Base-by-base conservation (phyloP, 805 yeast species). In the Torulaspora franciscae region DNA sequence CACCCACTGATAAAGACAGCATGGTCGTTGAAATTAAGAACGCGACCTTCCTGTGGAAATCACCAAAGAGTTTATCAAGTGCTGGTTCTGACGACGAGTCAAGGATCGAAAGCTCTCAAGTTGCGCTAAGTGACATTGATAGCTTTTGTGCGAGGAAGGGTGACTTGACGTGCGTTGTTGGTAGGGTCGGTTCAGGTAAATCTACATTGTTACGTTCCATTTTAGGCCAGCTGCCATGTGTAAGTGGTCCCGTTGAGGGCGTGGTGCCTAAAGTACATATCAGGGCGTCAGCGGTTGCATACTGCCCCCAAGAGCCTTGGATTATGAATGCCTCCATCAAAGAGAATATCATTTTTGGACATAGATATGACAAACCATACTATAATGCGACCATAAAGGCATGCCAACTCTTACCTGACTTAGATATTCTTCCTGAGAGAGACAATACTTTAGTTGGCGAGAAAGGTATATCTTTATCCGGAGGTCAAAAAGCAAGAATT, bases 101-200 rank as follows among this genome's bases (percentile, higher is more conserved):
- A 3, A 52, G 46, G 7, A 49, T 72, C 22, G 68, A 59, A 71
- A 81, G 83, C 6, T 54, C 70, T 0, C 66, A 65, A 38, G 59
- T 70, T 30, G 81, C 85, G 0, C 62, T 81, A 42, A 63, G 66
- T 35, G 61, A 75, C 53, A 69, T 80, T 37, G 58, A 61, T 14
- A 61, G 71, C 43, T 79, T 79, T 50, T 47, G 56, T 7, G 84
- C 80, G 1, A 62, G 54, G n/a, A 74, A 73, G 54, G 81, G 82
- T 4, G 68, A 72, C 29, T 64, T 82, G 43, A 68, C 77, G 1
- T 80, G 87, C 61, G 64, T 82, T 41, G 80, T 81, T 22, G 87
- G 87, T 8, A 67, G 76, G 53, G 87, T 82, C 26, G 87, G 87
- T 3, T 63, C 83, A 10, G 88, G 88, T 40, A 82, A 82, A 54